Evolutionary conservation across 352 stramenopile genomes (phyloP).

Genomic region (Nothophytophthora sp.): DNA sequence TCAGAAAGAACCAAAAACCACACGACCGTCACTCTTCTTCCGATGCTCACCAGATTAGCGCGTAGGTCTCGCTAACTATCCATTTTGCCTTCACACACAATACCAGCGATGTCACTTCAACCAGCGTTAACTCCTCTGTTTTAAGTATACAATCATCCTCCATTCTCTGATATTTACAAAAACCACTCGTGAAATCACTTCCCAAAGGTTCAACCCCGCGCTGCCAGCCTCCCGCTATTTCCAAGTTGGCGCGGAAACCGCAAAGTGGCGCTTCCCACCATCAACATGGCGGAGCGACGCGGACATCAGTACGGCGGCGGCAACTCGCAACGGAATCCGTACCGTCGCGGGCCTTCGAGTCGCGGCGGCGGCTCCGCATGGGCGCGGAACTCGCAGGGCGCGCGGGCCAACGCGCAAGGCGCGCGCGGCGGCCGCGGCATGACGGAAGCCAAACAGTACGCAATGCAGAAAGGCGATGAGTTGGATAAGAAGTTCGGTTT

Average conservation of each 20-base stretch:
- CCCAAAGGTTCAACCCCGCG: not conserved
- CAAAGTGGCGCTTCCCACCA: too few relatives aligned
- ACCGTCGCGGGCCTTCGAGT: constrained; percentile 48
- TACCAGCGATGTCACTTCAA: too few relatives aligned
- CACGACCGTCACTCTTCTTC: not conserved
- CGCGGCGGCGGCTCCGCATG: constrained; percentile 57
- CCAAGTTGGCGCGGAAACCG: constrained; percentile 8
- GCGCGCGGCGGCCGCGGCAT: constrained; percentile 44
- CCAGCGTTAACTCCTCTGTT: too few relatives aligned
- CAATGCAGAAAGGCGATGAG: constrained; percentile 62
- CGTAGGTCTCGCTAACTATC: too few relatives aligned
- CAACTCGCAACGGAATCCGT: constrained; percentile 25
- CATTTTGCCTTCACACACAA: too few relatives aligned
- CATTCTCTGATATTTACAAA: not conserved
- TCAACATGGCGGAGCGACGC: constrained; percentile 12
- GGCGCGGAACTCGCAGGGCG: constrained; percentile 70
- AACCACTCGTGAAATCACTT: not conserved
- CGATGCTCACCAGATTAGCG: too few relatives aligned
- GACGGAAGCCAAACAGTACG: constrained; percentile 60
- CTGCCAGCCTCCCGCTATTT: constrained; percentile 12
- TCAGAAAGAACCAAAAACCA: too few relatives aligned
- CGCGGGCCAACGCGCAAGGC: constrained; percentile 55
- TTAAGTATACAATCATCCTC: not conserved
- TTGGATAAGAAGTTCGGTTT: constrained; percentile 78
- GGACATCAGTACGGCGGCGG: constrained; percentile 14